phyloP scores from a whole-genome alignment of 106 monocot species.

The Dendrobium catenatum region DNA sequence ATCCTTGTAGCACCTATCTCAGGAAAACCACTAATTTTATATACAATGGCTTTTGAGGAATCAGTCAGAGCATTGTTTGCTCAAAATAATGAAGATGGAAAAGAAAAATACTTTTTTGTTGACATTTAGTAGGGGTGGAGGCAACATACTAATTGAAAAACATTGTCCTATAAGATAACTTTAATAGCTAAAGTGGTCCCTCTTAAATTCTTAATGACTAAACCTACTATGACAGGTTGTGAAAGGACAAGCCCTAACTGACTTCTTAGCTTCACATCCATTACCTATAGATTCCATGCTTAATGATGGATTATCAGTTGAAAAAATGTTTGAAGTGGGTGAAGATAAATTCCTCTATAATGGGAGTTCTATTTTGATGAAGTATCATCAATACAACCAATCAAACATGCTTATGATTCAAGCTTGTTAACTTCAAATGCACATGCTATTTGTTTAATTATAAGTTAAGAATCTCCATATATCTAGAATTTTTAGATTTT shows the following conservation, averaged over 20 bases:
- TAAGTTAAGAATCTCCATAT: no score
- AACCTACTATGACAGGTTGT: neutral
- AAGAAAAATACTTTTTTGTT: no score
- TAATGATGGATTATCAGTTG: neutral
- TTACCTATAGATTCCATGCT: neutral
- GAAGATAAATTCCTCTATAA: neutral
- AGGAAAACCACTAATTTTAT: no score
- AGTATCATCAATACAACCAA: neutral
- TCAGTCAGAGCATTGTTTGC: no score
- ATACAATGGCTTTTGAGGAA: no score
- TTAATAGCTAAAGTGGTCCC: neutral
- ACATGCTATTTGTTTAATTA: no score
- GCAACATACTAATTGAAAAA: neutral
- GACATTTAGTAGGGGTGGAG: no score
- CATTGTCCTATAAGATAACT: neutral
- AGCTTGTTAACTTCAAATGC: no score
- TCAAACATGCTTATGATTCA: no score
- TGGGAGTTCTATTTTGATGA: conserved; percentile 15
- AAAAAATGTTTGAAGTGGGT: neutral
- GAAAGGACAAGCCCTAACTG: neutral
- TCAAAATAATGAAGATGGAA: no score
- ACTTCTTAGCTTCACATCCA: neutral
- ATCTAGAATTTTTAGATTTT: no score
- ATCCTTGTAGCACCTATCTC: no score
- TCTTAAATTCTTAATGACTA: neutral